Conservation (phyloP, 1,284 basidiomycete species). For the Melampsora abietis-canadensis region DNA sequence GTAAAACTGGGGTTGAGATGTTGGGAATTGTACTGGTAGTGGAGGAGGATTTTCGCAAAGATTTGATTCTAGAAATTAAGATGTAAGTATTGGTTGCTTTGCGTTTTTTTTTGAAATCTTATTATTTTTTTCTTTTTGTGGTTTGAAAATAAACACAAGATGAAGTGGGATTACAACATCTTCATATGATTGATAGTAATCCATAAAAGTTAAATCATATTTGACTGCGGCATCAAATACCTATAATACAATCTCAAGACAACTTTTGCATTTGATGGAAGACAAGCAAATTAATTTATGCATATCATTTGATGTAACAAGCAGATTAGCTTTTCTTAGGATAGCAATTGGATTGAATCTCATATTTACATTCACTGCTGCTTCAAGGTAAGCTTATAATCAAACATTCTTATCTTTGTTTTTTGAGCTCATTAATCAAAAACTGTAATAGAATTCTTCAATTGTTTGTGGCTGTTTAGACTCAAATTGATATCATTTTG, state of each 20-base stretch:
- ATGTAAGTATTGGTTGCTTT: too few relatives aligned
- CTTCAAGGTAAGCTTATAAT: slow-evolving; percentile 77
- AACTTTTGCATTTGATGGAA: slow-evolving; percentile 75
- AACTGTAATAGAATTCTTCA: not conserved
- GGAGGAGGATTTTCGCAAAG: too few relatives aligned
- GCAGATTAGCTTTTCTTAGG: slow-evolving; percentile 71
- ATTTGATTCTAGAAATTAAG: too few relatives aligned
- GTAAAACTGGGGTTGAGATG: too few relatives aligned
- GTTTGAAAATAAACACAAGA: too few relatives aligned
- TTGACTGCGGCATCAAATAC: not conserved
- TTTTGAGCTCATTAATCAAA: too few relatives aligned
- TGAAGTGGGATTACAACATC: too few relatives aligned
- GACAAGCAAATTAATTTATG: slow-evolving; percentile 88
- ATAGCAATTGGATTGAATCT: slow-evolving; percentile 85
- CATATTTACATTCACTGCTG: slow-evolving; percentile 84
- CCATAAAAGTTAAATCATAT: slow-evolving; percentile 10
- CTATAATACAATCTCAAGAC: slow-evolving; percentile 34
- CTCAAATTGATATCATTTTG: slow-evolving; percentile 91
- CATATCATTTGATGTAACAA: slow-evolving; percentile 91
- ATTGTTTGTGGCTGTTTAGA: slow-evolving; percentile 59
- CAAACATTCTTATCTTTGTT: too few relatives aligned
- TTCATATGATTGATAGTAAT: too few relatives aligned
- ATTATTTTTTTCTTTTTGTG: too few relatives aligned
- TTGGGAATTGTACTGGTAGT: too few relatives aligned
- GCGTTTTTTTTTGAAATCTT: too few relatives aligned